Evolutionary conservation across 2,329 filamentous ascomycete species (phyloP), one percentile per base, ranked within the genome.

Genomic region (Coniochaeta prunicola): DNA sequence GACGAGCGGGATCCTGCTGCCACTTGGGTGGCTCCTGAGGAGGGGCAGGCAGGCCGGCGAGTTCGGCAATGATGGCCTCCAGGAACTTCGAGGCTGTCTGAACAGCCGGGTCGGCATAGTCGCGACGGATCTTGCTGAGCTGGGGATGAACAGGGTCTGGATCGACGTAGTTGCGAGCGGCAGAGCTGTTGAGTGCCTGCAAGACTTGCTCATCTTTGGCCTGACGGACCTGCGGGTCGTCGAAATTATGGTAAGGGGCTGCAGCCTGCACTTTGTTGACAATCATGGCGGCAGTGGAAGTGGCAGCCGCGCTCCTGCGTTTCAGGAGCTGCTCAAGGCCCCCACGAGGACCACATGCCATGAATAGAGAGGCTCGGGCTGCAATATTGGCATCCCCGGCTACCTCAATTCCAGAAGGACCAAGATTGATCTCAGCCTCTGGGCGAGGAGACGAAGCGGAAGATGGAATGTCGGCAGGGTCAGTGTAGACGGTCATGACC

Each of bases 401-500:
- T 28, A 17, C 12, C 7, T 13, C 48, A 8, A n/a, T 34, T 17
- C 24, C 17, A 21, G 28, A 34, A 12, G 67, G 70, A 1, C 69
- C 69, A 0, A 50, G 13, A 50, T 50, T 26, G 15, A 30, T 17
- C 30, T 54, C 53, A 24, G 53, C 12, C 28, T 54, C 53, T 19
- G n/a, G 53, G 24, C 61, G 60, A 12, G 83, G 82, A 13, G 82
- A 85, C 65, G 80, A 81, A 13, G 83, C 81, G 3, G 80, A 80
- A 2, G 77, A 72, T 1, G 83, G 83, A 54, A 85, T 84, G 61
- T 85, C 82, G 3, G 76, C 73, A 1, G 72, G 65, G 54, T 79
- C 77, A 1, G 78, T 77, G 64, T 86, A 86, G 50, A 85, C 74
- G n/a, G 75, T 81, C 80, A 88, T 84, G 34, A 88, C 75, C 64